These are phyloP conservation scores for Gorgonomyces haynaldii DNA, from an alignment of 192 early-diverging fungal genomes.

Conservation along the genomic window DNA sequence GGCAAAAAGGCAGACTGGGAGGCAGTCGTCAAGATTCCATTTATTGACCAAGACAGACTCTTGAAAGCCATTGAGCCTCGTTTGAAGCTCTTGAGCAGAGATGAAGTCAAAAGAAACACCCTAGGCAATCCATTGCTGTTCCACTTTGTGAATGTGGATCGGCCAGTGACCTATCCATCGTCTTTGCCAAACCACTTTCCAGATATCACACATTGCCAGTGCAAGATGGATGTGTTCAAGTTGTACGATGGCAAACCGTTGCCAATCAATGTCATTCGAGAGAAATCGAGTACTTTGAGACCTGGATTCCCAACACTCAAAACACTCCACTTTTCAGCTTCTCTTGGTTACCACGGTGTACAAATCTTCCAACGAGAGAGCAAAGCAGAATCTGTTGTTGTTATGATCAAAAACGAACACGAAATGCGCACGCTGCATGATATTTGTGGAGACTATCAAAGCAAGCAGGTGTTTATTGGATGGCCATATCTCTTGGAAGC, in stretches of 20 bases:
- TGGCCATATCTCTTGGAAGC: constrained; percentile 89
- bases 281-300: too few relatives aligned
- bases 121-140: constrained; percentile 55
- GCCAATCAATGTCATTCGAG: constrained; percentile 30
- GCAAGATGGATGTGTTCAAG: constrained; percentile 40
- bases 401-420: constrained; percentile 43
- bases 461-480: constrained; percentile 52
- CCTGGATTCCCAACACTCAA: constrained; percentile 86
- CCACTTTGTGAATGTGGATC: constrained; percentile 28
- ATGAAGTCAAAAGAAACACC: constrained; percentile 67
- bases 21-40: constrained; percentile 85
- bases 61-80: constrained; percentile 57
- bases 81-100: constrained; percentile 53
- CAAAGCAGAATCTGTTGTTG: constrained; percentile 62
- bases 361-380: constrained; percentile 76
- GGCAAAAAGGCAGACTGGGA: constrained; percentile 91
- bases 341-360: constrained; percentile 66
- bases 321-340: constrained; percentile 58
- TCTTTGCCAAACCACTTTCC: constrained; percentile 59
- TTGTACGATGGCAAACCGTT: constrained; percentile 41
- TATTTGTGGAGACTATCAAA: constrained; percentile 42
- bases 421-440: constrained; percentile 40
- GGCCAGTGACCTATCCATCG: constrained; percentile 31
- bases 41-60: constrained; percentile 80
- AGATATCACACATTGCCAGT: constrained; percentile 45